These are phyloP conservation scores for Cercophora sp. DNA, from an alignment of 495 filamentous ascomycete genomes.

Conservation along the genomic window DNA sequence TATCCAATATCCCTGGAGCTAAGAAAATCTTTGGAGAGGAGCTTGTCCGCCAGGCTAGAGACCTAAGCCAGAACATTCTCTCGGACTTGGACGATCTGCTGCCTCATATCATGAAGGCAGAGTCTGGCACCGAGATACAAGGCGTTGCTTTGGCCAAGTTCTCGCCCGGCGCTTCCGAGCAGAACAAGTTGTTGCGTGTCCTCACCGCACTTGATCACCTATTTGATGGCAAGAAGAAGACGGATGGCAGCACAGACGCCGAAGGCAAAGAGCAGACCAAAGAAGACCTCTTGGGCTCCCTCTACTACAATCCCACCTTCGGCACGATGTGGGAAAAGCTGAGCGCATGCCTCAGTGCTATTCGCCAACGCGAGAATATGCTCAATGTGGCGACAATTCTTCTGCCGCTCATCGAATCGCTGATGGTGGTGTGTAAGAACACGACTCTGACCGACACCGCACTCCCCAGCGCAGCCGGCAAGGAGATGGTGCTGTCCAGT, in stretches of 20 bases:
- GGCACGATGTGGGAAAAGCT: slow-evolving; percentile 86
- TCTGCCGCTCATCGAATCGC: slow-evolving; percentile 84
- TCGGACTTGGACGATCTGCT: slow-evolving; percentile 82
- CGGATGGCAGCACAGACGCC: slow-evolving; percentile 52
- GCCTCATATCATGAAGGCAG: slow-evolving; percentile 79
- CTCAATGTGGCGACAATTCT: slow-evolving; percentile 95
- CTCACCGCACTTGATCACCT: slow-evolving; percentile 93
- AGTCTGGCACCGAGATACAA: slow-evolving; percentile 88
- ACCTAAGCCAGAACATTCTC: slow-evolving; percentile 77
- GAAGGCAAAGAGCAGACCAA: slow-evolving; percentile 53
- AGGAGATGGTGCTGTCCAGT: slow-evolving; percentile 70
- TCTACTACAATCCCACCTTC: slow-evolving; percentile 91
- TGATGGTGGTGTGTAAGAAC: slow-evolving; percentile 99
- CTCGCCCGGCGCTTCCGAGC: slow-evolving; percentile 90
- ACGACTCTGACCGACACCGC: slow-evolving; percentile 67
- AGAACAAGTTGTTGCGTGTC: slow-evolving; percentile 90
- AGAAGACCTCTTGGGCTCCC: slow-evolving; percentile 75
- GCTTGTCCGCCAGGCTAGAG: slow-evolving; percentile 78
- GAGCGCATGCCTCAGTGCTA: slow-evolving; percentile 84
- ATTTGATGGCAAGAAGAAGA: slow-evolving; percentile 71
- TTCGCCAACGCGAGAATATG: slow-evolving; percentile 88
- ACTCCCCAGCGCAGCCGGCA: slow-evolving; percentile 49
- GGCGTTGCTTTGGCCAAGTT: slow-evolving; percentile 92
- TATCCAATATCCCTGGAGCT: slow-evolving; percentile 87
- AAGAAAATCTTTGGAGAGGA: slow-evolving; percentile 88